Percentiles rank a stretch among this genome's conserved stretches.
Evolutionary conservation across 495 filamentous ascomycete species (phyloP).

Genomic region (Polyplosphaeria fusca): DNA sequence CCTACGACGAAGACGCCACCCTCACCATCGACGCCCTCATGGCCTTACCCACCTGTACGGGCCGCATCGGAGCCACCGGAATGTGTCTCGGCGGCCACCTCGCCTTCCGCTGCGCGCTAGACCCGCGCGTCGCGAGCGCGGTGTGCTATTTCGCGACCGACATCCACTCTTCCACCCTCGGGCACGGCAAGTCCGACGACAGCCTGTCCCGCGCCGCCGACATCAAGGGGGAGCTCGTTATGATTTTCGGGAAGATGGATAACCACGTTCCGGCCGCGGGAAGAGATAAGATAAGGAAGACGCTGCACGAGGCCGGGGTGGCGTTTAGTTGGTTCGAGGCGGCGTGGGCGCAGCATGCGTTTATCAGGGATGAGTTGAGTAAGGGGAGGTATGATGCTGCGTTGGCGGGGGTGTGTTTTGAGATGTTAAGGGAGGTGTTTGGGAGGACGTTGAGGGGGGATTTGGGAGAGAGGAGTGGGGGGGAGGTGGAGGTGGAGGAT

Average conservation of each 20-base stretch:
- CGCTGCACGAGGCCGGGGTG: constrained; percentile 70
- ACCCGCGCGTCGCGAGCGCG: constrained; percentile 68
- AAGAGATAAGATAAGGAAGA: constrained; percentile 80
- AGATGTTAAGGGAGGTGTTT: constrained; percentile 86
- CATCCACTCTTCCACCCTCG: constrained; percentile 74
- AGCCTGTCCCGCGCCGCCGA: constrained; percentile 62
- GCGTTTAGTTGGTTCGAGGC: constrained; percentile 83
- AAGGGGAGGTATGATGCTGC: constrained; percentile 92
- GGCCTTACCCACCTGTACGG: constrained; percentile 74
- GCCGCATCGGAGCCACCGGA: constrained; percentile 79
- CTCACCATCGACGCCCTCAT: constrained; percentile 73
- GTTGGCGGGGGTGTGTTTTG: constrained; percentile 83
- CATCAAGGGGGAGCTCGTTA: constrained; percentile 55
- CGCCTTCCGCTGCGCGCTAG: constrained; percentile 77
- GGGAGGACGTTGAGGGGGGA: constrained; percentile 72
- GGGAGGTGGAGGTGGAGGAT: constrained; percentile 45
- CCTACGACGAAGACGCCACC: constrained; percentile 83
- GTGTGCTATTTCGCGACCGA: constrained; percentile 95
- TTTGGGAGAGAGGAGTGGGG: constrained; percentile 55
- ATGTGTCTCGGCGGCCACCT: constrained; percentile 97
- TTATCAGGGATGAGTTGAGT: constrained; percentile 91
- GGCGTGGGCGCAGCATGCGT: constrained; percentile 91
- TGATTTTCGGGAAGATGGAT: constrained; percentile 83
- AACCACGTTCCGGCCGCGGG: constrained; percentile 85
- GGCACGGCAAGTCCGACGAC: constrained; percentile 65